Percentiles rank a stretch among this genome's conserved stretches.
phyloP scores from a whole-genome alignment of 148 eudicot species.

The Dysphania ambrosioides region DNA sequence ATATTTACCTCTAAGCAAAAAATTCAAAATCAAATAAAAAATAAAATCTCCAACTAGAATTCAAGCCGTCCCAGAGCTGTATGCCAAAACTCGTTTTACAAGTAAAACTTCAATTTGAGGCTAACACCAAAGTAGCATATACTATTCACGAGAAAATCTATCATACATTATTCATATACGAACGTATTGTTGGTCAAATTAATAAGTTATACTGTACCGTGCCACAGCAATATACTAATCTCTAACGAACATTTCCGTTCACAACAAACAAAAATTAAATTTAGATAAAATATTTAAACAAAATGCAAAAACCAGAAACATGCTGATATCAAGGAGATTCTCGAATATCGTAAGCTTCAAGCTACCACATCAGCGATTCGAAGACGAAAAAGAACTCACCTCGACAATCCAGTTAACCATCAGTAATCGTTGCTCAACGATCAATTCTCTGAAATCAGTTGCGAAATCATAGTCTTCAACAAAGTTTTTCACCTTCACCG shows the following conservation, averaged over 20 bases:
- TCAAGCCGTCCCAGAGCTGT: no score
- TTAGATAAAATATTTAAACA: background rate
- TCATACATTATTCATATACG: constrained; percentile 16
- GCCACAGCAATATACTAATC: constrained; percentile 2
- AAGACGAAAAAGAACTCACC: constrained; percentile 37
- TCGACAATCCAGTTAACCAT: constrained; percentile 96
- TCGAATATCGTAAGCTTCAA: background rate
- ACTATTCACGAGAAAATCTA: background rate
- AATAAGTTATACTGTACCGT: background rate
- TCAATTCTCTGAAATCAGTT: constrained; percentile 54
- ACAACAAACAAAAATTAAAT: background rate
- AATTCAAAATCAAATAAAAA: no score
- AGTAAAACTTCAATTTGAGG: constrained; percentile 1
- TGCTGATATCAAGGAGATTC: constrained; percentile 1
- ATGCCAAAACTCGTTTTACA: constrained; percentile 16
- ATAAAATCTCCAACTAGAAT: no score
- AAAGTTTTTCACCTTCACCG: constrained; percentile 55
- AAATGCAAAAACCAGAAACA: background rate
- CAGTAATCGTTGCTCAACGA: constrained; percentile 72
- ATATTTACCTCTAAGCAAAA: background rate
- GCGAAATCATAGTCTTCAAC: constrained; percentile 59
- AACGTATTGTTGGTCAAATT: background rate
- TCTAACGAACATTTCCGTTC: background rate
- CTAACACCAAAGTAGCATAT: constrained; percentile 4
- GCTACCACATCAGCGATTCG: background rate